These are phyloP conservation scores for Rubus idaeus DNA, from an alignment of 306 rosid species.

Conservation along the genomic window DNA sequence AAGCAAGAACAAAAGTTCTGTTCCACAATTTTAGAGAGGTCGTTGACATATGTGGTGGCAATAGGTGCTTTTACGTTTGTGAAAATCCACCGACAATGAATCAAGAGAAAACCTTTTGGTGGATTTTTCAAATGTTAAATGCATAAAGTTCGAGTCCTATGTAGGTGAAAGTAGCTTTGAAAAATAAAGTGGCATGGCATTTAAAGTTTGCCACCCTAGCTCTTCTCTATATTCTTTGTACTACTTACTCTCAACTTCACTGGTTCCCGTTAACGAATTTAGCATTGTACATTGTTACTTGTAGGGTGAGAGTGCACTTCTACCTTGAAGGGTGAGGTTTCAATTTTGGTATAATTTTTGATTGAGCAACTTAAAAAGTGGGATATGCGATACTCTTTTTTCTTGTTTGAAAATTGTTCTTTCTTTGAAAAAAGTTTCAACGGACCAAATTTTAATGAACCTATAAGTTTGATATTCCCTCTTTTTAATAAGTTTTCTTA, in stretches of 20 bases:
- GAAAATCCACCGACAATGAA: background rate
- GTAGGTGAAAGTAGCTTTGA: slow-evolving; percentile 11
- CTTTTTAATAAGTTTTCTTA: background rate
- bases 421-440: background rate
- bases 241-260: background rate
- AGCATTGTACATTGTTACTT: background rate
- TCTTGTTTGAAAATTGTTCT: too few relatives aligned
- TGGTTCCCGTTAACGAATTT: background rate
- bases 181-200: background rate
- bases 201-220: background rate
- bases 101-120: background rate
- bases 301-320: background rate
- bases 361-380: background rate
- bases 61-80: background rate
- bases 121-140: background rate
- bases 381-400: background rate
- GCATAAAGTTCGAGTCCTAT: slow-evolving; percentile 7
- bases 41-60: background rate
- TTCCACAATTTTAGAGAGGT: background rate
- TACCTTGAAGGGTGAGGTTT: background rate
- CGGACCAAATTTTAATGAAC: background rate
- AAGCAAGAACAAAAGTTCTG: background rate
- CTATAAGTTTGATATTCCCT: background rate
- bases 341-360: background rate
- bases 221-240: background rate